A percentile compares a stretch with the other conserved stretches of the same genome.
Evolutionary conservation across 768 basidiomycete genomes (phyloP).

Genomic region (Leucosporidium scottii): DNA sequence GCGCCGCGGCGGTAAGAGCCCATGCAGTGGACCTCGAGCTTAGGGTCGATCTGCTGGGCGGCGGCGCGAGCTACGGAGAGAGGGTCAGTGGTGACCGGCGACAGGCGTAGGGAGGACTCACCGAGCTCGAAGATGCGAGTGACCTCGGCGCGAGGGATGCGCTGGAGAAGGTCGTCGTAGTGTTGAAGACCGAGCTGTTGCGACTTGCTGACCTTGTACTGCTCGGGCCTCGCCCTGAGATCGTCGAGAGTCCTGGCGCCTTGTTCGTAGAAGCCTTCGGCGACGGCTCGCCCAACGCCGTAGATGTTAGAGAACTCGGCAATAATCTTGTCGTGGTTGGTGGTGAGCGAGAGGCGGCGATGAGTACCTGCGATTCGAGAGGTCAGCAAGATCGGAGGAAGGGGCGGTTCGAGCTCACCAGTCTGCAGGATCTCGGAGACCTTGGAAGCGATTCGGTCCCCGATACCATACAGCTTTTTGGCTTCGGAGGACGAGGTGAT

Average conservation of each 20-base stretch:
- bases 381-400: constrained; percentile 10
- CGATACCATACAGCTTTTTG: neutral
- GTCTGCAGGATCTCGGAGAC: neutral
- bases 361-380: constrained; percentile 8
- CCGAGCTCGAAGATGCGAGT: constrained; percentile 34
- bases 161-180: constrained; percentile 42
- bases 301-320: neutral
- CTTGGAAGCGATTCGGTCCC: neutral
- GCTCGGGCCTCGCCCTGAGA: neutral
- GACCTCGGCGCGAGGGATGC: constrained; percentile 43
- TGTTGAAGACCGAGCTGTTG: constrained; percentile 39
- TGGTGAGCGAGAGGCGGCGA: neutral
- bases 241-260: constrained; percentile 16
- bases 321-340: neutral
- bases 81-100: neutral
- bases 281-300: neutral
- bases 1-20: constrained; percentile 42
- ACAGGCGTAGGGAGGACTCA: neutral
- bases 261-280: neutral
- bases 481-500: no score
- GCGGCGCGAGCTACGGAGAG: neutral
- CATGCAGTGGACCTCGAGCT: constrained; percentile 41
- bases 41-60: constrained; percentile 38
- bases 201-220: neutral
- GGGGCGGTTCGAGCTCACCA: constrained; percentile 1